Evolutionary conservation across 2,329 filamentous ascomycete species (phyloP), one percentile per base, ranked within the genome.

Genomic region (Ophiognomonia clavigignenti-juglandacearum): DNA sequence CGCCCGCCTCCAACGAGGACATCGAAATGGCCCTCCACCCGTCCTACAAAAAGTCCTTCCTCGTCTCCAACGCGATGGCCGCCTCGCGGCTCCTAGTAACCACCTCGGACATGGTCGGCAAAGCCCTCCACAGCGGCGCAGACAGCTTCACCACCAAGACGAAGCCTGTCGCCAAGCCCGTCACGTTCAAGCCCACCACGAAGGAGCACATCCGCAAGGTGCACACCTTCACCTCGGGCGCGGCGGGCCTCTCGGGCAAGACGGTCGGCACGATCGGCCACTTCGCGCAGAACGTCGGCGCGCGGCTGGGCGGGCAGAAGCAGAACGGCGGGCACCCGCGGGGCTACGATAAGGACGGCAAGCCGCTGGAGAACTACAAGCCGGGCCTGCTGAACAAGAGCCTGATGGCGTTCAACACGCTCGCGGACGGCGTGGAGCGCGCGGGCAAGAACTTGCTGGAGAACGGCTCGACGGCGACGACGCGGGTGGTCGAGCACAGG

Each of bases 371-470:
- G 2, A 66, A 64, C 16, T 95, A 93, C 69, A 96, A 96, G 68
- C 92, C 93, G 0, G 92, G 93, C 5, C 70, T 98, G 24, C 70
- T 98, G 55, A 98, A 98, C 71, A 96, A 96, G 75, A 90, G 85
- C 53, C 73, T 98, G 71, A 97, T 98, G 72, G 93, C 93, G 0
- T 97, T 97, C 65, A 89, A 86, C 32, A 98, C 93, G 0, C 81
- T 98, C 37, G 88, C 90, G 20, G 93, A 98, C 59, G 93, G 93
- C 31, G 86, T 97, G 49, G 91, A 96, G 56, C 85, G 95, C 56
- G 86, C 88, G 2, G 87, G 89, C 1, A 85, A 85, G 44, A 87
- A 82, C 53, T 71, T 98, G 24, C 74, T 98, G 24, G 80, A 78
- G 4, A 83, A 84, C 9, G 81, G 85, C 3, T 85, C 88, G 4